phyloP scores from a whole-genome alignment of 139 green algal species.

The Chlamydomonas sphaeroides region DNA sequence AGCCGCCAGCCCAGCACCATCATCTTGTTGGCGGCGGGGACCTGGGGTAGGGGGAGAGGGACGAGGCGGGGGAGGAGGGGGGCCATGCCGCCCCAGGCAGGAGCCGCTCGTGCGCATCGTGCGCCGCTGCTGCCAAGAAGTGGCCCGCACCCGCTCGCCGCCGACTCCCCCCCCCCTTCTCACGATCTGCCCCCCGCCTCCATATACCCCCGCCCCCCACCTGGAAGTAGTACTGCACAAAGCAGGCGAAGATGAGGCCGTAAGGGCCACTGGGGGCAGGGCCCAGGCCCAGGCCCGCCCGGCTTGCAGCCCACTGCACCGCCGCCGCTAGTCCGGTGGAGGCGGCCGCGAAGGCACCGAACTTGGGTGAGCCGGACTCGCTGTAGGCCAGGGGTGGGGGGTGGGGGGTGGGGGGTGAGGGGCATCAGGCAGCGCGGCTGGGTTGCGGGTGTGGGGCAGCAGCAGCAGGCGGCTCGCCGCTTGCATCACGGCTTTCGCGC shows the following conservation, averaged over 20 bases:
- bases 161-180: no score
- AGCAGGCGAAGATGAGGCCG: slow-evolving; percentile 70
- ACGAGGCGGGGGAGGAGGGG: no score
- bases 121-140: no score
- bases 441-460: no score
- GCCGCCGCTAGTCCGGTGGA: slow-evolving; percentile 47
- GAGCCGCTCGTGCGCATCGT: no score
- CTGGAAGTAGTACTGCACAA: slow-evolving; percentile 67
- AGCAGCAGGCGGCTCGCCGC: no score
- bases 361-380: slow-evolving; percentile 64
- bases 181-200: no score
- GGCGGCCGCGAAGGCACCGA: slow-evolving; percentile 56
- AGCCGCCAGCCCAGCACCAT: slow-evolving; percentile 63
- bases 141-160: no score
- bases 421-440: no score
- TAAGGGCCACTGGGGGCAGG: slow-evolving; percentile 50
- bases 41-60: slow-evolving; percentile 23
- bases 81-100: no score
- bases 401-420: neutral
- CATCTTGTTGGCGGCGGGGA: slow-evolving; percentile 64
- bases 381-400: neutral
- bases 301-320: slow-evolving; percentile 19
- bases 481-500: no score
- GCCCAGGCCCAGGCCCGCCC: neutral
- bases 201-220: slow-evolving; percentile 13